Percentiles rank a stretch among this genome's conserved stretches.
phyloP scores from a whole-genome alignment of 2,329 filamentous ascomycete genomes.

The Microsporum ferrugineum region DNA sequence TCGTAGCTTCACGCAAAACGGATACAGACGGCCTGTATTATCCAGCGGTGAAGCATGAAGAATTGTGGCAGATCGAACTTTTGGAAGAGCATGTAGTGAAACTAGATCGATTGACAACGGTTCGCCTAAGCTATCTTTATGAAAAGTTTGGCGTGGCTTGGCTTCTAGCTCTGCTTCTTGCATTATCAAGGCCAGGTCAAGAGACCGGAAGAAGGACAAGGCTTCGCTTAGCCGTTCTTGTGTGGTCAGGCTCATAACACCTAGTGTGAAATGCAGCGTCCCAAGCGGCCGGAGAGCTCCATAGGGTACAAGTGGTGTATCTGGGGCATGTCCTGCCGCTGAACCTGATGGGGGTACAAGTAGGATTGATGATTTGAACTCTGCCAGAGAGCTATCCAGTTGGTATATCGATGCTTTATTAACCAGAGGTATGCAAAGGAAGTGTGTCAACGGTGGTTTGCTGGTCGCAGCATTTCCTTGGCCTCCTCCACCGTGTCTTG shows the following conservation, averaged over 20 bases:
- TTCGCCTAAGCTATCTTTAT: conserved; percentile 2
- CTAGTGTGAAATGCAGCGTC: conserved; percentile 75
- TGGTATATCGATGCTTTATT: conserved; percentile 50
- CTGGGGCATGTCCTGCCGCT: conserved; percentile 25
- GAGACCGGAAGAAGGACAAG: conserved; percentile 31
- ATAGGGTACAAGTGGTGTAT: conserved; percentile 42
- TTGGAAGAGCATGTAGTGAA: conserved; percentile 30
- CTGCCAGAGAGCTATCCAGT: conserved; percentile 49
- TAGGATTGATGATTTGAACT: conserved; percentile 50
- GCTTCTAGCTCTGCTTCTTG: conserved; percentile 21
- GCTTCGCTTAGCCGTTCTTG: conserved; percentile 40
- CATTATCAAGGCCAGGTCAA: conserved; percentile 36
- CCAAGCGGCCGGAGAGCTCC: conserved; percentile 64
- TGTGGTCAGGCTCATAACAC: conserved; percentile 63
- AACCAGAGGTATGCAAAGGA: conserved; percentile 48
- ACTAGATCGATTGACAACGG: conserved; percentile 37
- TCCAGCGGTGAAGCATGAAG: conserved; percentile 33
- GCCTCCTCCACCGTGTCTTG: neutral
- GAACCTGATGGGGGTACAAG: conserved; percentile 9
- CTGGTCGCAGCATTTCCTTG: neutral
- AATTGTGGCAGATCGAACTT: conserved; percentile 26
- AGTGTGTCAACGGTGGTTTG: conserved; percentile 32
- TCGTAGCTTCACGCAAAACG: conserved; percentile 32
- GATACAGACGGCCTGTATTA: conserved; percentile 29
- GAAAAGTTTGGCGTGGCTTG: conserved; percentile 20